A percentile compares a stretch with the other conserved stretches of the same genome.
These are phyloP conservation scores for Diaporthe citri DNA, from an alignment of 2,329 filamentous ascomycete genomes.

Conservation along the genomic window DNA sequence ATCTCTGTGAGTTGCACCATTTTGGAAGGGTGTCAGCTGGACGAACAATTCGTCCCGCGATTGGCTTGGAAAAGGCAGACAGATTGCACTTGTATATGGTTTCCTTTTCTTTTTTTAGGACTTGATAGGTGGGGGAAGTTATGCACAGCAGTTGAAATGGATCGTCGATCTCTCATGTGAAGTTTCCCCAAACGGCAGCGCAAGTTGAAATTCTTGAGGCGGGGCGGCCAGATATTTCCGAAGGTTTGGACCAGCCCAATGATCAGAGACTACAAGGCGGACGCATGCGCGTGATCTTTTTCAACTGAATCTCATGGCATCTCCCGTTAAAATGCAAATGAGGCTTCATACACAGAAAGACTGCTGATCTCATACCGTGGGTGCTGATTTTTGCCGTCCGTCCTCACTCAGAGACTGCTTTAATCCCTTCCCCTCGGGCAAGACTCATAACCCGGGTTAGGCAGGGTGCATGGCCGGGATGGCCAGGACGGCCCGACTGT, in stretches of 20 bases:
- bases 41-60: not conserved
- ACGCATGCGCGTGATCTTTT: not conserved
- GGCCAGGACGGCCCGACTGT: not conserved
- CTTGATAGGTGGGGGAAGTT: not conserved
- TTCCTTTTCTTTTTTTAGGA: no score
- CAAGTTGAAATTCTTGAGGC: constrained; percentile 34
- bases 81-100: not conserved
- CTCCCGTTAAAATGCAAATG: not conserved
- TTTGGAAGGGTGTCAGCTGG: not conserved
- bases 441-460: not conserved
- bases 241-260: constrained; percentile 15
- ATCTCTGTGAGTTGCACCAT: constrained; percentile 38
- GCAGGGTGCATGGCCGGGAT: not conserved
- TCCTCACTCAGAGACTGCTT: not conserved
- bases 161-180: not conserved
- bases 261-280: not conserved
- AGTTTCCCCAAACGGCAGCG: not conserved
- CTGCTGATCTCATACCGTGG: not conserved
- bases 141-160: not conserved
- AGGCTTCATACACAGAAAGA: not conserved
- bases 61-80: not conserved
- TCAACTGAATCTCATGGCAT: not conserved
- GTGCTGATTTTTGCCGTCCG: not conserved
- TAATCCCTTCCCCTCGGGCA: not conserved
- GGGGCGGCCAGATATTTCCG: constrained; percentile 32